Evolutionary conservation across 768 basidiomycete species (phyloP).

Genomic region (Mycena haematopus): DNA sequence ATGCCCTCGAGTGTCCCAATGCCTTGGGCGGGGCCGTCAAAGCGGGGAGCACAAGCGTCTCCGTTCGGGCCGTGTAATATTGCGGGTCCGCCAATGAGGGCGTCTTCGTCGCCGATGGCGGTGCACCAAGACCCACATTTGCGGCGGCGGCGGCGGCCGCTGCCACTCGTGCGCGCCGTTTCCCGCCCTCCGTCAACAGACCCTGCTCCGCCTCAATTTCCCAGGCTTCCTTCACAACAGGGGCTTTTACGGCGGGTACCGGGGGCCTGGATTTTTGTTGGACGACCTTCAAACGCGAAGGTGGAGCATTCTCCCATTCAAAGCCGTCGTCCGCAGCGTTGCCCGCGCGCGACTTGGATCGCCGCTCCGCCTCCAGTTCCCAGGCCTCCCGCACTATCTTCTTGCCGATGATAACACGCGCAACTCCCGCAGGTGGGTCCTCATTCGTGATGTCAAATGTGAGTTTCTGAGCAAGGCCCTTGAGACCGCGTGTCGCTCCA

Average conservation of each 20-base stretch:
- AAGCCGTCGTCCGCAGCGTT: constrained; percentile 35
- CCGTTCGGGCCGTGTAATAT: constrained; percentile 61
- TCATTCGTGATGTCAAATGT: constrained; percentile 61
- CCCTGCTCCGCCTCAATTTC: constrained; percentile 82
- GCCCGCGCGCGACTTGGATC: constrained; percentile 47
- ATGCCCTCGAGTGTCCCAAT: constrained; percentile 61
- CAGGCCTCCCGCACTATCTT: constrained; percentile 74
- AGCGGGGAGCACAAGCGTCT: constrained; percentile 70
- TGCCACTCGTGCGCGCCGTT: constrained; percentile 64
- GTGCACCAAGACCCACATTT: constrained; percentile 36
- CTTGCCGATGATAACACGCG: constrained; percentile 72
- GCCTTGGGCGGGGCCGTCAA: constrained; percentile 60
- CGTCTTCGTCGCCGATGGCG: constrained; percentile 35
- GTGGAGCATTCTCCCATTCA: constrained; percentile 38
- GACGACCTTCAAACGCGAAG: constrained; percentile 26
- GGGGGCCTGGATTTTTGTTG: constrained; percentile 17
- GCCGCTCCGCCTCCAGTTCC: constrained; percentile 78
- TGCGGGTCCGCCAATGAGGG: constrained; percentile 58
- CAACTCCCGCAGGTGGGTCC: constrained; percentile 57
- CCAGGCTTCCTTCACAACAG: constrained; percentile 72
- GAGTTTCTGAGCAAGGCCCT: constrained; percentile 54
- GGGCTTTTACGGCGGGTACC: constrained; percentile 35
- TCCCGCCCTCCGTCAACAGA: constrained; percentile 75
- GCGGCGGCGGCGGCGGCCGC: constrained; percentile 44
- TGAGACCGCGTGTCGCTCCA: constrained; percentile 52